Base-by-base conservation (phyloP, 345 rosid species). In the Dipteronia sinensis region DNA sequence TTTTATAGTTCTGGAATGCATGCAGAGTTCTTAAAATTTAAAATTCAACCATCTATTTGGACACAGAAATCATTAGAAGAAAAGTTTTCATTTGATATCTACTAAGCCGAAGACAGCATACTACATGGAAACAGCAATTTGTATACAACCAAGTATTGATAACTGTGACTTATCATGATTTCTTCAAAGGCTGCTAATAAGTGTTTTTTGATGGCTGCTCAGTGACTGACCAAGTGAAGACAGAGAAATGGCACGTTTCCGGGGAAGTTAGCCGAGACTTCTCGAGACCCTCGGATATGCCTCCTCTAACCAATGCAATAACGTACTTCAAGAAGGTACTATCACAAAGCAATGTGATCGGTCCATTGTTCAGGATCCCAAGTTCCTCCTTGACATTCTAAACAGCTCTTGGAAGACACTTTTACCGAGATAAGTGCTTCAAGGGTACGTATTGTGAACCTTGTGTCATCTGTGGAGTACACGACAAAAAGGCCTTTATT, bases 321-420 rank as follows among this genome's bases (percentile, higher is more conserved):
- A 87, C 25, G 65, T 84, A 81, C 59, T 86, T 80, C 62, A 86
- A 0, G 27, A 80, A 83, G 12, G 6, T 42, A 0, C 82, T 68
- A 72, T 89, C 80, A 8, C 79, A 81, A 22, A 85, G 83, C 31
- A 87, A 68, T 6, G 72, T 84, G 76, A 63, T 16, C 4, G 71
- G 80, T 7, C 65, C 65, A 23, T 80, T 15, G 10, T 9, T 19
- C 7, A 71, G 47, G 20, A 69, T 31, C 42, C 80, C 74, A 71
- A 66, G 67, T 56, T 66, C 80, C 10, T 80, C 79, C 44, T 76
- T 66, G 2, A n/a, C n/a, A n/a, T n/a, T n/a, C n/a, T n/a, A n/a
- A 81, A 12, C 13, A 76, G 69, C 71, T 59, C 77, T 2, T 17
- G 1, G 58, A 81, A 38, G 42, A 68, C 31, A 17, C 19, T 53